phyloP scores from a whole-genome alignment of 768 basidiomycete genomes.

The Gymnopilus junonius region DNA sequence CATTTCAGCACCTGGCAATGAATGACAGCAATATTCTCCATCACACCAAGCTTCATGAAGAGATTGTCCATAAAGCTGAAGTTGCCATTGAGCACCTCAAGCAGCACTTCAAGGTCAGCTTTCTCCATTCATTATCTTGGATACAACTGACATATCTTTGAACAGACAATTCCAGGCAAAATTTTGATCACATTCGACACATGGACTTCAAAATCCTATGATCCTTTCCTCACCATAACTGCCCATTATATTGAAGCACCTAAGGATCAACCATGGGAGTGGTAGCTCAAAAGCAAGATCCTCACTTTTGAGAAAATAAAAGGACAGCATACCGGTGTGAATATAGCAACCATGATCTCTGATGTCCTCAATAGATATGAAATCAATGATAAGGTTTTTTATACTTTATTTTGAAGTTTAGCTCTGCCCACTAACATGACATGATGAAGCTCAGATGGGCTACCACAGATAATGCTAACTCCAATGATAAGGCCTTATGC shows the following conservation, averaged over 20 bases:
- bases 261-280: slow-evolving; percentile 5
- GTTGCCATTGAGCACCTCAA: slow-evolving; percentile 4
- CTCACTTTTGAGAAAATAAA: slow-evolving; percentile 15
- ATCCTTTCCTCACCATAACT: slow-evolving; percentile 22
- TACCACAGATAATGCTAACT: slow-evolving; percentile 20
- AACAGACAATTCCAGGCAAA: slow-evolving; percentile 15
- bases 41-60: slow-evolving; percentile 22
- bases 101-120: slow-evolving; percentile 5
- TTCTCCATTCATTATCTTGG: background rate
- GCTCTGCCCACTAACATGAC: too few relatives aligned
- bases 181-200: slow-evolving; percentile 24
- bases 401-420: background rate
- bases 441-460: slow-evolving; percentile 1
- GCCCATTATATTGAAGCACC: slow-evolving; percentile 21
- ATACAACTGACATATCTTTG: background rate
- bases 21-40: slow-evolving; percentile 24
- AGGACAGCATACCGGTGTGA: slow-evolving; percentile 19
- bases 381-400: slow-evolving; percentile 18
- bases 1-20: slow-evolving; percentile 18
- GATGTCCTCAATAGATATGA: slow-evolving; percentile 8
- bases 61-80: slow-evolving; percentile 16
- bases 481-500: slow-evolving; percentile 16
- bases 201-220: slow-evolving; percentile 22
- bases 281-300: slow-evolving; percentile 18
- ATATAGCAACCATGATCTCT: slow-evolving; percentile 10